Evolutionary conservation across 1,284 basidiomycete genomes (phyloP), one percentile per base, ranked within the genome.

Genomic region (Microbotryum saponariae): DNA sequence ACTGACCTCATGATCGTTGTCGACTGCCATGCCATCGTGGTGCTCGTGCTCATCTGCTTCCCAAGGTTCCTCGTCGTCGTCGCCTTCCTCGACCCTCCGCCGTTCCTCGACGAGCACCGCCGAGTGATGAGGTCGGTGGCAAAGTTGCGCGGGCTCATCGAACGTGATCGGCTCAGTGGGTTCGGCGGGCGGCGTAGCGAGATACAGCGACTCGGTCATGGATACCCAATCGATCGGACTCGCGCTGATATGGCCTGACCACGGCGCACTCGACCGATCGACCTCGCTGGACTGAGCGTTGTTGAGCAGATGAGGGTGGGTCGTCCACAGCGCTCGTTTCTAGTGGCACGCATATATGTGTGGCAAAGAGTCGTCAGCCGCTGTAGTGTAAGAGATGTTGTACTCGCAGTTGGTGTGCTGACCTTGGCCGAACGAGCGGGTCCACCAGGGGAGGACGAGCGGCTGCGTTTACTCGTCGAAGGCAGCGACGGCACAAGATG

Each of bases 111-210:
- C 50, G 31, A 23, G 46, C 14, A 7, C 27, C 23, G 45, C 48
- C 2, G 20, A 3, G 10, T 10, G 10, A 18, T 20, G 10, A 46
- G 31, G 31, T 31, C 31, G 31, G 21, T 27, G 48, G 27, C 1
- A 10, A 9, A 31, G 31, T 31, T 27, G 27, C 48, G 21, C 27
- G n/a, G 48, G 21, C 12, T 50, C 27, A 29, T 29, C 27, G n/a
- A 50, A 50, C 27, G 21, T 16, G 18, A 53, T 29, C 31, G 51
- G 51, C n/a, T 33, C 33, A 12, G 8, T 25, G 9, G 27, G 16
- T n/a, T 53, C 51, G n/a, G 27, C 20, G 4, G 60, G 60, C 14
- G 64, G 64, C 0, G 64, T 66, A 18, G 44, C 27, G 4, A 66
- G 46, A 3, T 59, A 54, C 21, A 66, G 37, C 14, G 58, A 46